Evolutionary conservation across 2,329 filamentous ascomycete species (phyloP).

Genomic region (Cyclaneusma minus): DNA sequence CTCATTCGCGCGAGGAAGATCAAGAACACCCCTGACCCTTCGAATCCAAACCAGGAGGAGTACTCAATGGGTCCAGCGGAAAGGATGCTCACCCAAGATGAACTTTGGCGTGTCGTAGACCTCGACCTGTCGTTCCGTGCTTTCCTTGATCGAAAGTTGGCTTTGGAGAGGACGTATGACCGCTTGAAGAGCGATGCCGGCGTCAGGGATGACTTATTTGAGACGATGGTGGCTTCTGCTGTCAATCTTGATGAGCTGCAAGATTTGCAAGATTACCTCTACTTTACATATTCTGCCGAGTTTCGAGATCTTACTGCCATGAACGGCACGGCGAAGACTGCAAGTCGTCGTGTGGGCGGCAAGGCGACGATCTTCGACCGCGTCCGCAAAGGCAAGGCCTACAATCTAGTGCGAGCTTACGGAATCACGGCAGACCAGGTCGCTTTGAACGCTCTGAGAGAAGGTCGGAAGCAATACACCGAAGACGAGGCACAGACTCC

Average conservation of each 20-base stretch:
- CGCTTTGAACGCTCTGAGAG: constrained; percentile 68
- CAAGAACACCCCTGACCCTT: constrained; percentile 35
- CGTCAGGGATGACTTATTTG: constrained; percentile 59
- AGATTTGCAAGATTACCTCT: constrained; percentile 89
- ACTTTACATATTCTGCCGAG: constrained; percentile 80
- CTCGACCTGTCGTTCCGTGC: constrained; percentile 91
- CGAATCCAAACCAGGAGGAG: constrained; percentile 56
- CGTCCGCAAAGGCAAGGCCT: constrained; percentile 64
- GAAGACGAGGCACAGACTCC: constrained; percentile 73
- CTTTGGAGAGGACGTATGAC: constrained; percentile 64
- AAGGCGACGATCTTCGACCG: constrained; percentile 71
- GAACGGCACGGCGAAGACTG: constrained; percentile 44
- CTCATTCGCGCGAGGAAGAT: constrained; percentile 75
- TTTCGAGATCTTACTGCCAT: constrained; percentile 63
- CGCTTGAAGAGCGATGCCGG: constrained; percentile 47
- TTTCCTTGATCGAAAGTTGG: constrained; percentile 79
- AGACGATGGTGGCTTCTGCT: constrained; percentile 67
- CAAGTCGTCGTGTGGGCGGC: constrained; percentile 64
- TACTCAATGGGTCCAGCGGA: constrained; percentile 61
- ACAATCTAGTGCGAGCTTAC: constrained; percentile 73
- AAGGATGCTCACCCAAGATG: constrained; percentile 80
- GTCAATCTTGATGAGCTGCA: constrained; percentile 89
- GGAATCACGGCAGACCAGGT: constrained; percentile 82
- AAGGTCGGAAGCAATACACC: constrained; percentile 64
- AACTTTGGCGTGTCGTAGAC: constrained; percentile 90